These are phyloP conservation scores for Ascodesmis nigricans DNA, from an alignment of 495 filamentous ascomycete species.

Conservation along the genomic window DNA sequence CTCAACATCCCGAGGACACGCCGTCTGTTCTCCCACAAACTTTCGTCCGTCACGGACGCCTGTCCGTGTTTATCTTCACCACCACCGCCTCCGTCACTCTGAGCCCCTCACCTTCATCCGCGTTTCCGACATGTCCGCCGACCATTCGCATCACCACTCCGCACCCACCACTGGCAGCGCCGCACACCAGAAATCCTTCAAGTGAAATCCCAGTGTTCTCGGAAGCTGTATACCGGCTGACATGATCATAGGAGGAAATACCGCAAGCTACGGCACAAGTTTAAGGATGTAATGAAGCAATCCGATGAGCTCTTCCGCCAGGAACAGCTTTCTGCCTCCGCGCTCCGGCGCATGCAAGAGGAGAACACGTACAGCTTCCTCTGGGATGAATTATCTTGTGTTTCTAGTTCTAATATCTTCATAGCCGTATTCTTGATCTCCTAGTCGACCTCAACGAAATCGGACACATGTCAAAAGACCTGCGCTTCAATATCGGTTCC, in stretches of 20 bases:
- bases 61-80: too few species aligned
- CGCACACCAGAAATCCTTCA: constrained; percentile 20
- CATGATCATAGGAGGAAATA: constrained; percentile 58
- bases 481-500: constrained; percentile 34
- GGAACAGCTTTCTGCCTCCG: constrained; percentile 52
- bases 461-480: constrained; percentile 45
- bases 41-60: too few species aligned
- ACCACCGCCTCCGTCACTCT: too few species aligned
- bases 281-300: constrained; percentile 60
- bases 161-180: too few species aligned
- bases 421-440: constrained; percentile 57
- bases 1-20: too few species aligned
- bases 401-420: constrained; percentile 10
- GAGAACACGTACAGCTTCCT: constrained; percentile 48
- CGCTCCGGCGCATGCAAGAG: constrained; percentile 56
- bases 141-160: too few species aligned
- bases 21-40: too few species aligned
- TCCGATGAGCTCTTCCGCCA: constrained; percentile 55
- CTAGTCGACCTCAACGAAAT: constrained; percentile 70
- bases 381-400: neutral
- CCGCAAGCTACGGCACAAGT: constrained; percentile 68
- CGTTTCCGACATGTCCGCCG: neutral
- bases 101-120: neutral
- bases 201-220: constrained; percentile 5
- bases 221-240: neutral